A percentile compares a stretch with the other conserved stretches of the same genome.
Conservation (phyloP, 139 green algal species). For the Picochlorum sp. region DNA sequence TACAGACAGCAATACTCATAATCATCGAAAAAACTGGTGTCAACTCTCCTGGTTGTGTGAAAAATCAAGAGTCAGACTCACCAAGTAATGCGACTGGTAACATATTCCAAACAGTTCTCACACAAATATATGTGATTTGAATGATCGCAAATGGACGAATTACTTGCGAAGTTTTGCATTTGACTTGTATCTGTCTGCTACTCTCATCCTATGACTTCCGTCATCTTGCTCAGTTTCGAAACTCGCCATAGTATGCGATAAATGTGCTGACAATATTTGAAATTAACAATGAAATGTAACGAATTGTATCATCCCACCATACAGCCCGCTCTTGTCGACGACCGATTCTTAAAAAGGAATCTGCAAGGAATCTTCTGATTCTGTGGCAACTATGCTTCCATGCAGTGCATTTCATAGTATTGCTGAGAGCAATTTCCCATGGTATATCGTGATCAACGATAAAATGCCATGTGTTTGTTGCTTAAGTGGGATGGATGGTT, state of each 20-base stretch:
- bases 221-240: background rate
- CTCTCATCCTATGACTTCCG: background rate
- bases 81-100: background rate
- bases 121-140: constrained; percentile 1
- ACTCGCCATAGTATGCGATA: too few species aligned
- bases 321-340: too few species aligned
- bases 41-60: background rate
- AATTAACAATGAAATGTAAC: too few species aligned
- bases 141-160: background rate
- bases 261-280: too few species aligned
- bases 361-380: too few species aligned
- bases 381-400: background rate
- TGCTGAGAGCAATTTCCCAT: background rate
- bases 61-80: background rate
- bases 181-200: background rate
- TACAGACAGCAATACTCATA: background rate
- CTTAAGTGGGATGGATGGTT: constrained; percentile 35
- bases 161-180: background rate
- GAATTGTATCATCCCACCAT: too few species aligned
- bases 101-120: background rate
- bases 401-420: background rate
- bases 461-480: constrained; percentile 75
- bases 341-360: too few species aligned
- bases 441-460: constrained; percentile 26
- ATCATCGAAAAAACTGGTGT: background rate